These are phyloP conservation scores for Naganishia kalamii DNA, from an alignment of 768 basidiomycete species.

Conservation along the genomic window DNA sequence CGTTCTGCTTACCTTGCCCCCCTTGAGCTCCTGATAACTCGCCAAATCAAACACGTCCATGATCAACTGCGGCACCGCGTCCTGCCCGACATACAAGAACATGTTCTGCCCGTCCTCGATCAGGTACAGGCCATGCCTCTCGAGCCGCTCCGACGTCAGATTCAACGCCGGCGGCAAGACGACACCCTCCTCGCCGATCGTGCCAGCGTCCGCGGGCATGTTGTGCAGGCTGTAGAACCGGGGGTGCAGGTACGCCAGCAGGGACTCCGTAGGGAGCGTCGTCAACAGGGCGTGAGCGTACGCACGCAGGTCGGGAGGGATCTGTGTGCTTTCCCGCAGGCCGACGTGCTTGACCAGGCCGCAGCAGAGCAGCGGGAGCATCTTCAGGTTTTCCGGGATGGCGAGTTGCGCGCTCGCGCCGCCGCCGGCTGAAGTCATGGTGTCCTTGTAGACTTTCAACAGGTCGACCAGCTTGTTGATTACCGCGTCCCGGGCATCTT, in stretches of 20 bases:
- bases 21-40: slow-evolving; percentile 77
- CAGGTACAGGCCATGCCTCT: slow-evolving; percentile 88
- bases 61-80: slow-evolving; percentile 91
- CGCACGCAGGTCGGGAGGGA: slow-evolving; percentile 90
- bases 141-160: slow-evolving; percentile 87
- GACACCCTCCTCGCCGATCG: slow-evolving; percentile 79
- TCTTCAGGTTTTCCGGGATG: slow-evolving; percentile 86
- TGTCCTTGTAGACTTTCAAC: slow-evolving; percentile 81
- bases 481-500: slow-evolving; percentile 80
- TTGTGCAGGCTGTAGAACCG: slow-evolving; percentile 92
- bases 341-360: slow-evolving; percentile 94
- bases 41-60: slow-evolving; percentile 90
- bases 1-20: slow-evolving; percentile 66
- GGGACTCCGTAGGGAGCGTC: slow-evolving; percentile 78
- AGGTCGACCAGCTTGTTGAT: slow-evolving; percentile 79
- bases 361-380: slow-evolving; percentile 82
- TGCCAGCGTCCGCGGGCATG: slow-evolving; percentile 91
- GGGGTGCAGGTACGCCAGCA: slow-evolving; percentile 91
- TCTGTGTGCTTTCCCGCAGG: slow-evolving; percentile 89
- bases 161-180: slow-evolving; percentile 82
- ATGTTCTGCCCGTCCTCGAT: slow-evolving; percentile 97
- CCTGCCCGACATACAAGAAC: slow-evolving; percentile 96
- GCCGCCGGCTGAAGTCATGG: slow-evolving; percentile 87
- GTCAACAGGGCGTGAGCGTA: slow-evolving; percentile 90
- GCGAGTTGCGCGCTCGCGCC: slow-evolving; percentile 92